Evolutionary conservation across 352 stramenopile species (phyloP).

Genomic region (Phytopythium helicoides): DNA sequence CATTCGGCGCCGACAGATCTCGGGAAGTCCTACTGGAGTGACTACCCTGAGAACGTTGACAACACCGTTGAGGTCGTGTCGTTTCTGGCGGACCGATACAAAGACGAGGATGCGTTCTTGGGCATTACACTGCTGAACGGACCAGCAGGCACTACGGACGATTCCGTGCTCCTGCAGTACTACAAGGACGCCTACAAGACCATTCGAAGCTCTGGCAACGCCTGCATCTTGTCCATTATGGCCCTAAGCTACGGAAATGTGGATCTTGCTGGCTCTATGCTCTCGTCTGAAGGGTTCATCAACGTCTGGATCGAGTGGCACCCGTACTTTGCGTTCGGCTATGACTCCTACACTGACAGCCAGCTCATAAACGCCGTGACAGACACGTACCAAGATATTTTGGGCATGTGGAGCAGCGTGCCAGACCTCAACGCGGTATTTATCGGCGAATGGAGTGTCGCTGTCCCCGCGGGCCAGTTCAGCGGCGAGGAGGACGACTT

Average conservation of each 20-base stretch:
- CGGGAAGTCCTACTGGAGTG: constrained; percentile 47
- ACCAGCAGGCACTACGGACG: constrained; percentile 42
- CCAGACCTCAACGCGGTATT: constrained; percentile 40
- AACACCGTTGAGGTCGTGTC: constrained; percentile 46
- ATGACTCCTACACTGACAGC: constrained; percentile 17
- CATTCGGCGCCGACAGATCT: constrained; percentile 33
- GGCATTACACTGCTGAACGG: constrained; percentile 77
- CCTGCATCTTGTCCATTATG: constrained; percentile 53
- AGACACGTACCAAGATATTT: constrained; percentile 23
- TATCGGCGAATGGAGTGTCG: constrained; percentile 61
- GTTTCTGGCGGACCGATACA: constrained; percentile 66
- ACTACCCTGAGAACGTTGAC: constrained; percentile 60
- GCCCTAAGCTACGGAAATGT: constrained; percentile 22
- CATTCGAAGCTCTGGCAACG: constrained; percentile 49
- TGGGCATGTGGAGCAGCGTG: constrained; percentile 32
- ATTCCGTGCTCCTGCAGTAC: constrained; percentile 58
- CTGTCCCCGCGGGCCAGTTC: constrained; percentile 45
- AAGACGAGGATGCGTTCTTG: constrained; percentile 60
- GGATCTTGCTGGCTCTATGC: constrained; percentile 10
- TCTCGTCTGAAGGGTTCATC: constrained; percentile 6
- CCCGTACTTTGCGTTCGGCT: constrained; percentile 40
- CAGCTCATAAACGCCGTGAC: constrained; percentile 40
- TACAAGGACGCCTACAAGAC: constrained; percentile 68
- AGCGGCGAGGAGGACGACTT: constrained; percentile 31
- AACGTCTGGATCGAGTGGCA: constrained; percentile 44